Percentiles rank a stretch among this genome's conserved stretches.
Conservation (phyloP, 495 filamentous ascomycete species). For the Articulospora tetracladia region DNA sequence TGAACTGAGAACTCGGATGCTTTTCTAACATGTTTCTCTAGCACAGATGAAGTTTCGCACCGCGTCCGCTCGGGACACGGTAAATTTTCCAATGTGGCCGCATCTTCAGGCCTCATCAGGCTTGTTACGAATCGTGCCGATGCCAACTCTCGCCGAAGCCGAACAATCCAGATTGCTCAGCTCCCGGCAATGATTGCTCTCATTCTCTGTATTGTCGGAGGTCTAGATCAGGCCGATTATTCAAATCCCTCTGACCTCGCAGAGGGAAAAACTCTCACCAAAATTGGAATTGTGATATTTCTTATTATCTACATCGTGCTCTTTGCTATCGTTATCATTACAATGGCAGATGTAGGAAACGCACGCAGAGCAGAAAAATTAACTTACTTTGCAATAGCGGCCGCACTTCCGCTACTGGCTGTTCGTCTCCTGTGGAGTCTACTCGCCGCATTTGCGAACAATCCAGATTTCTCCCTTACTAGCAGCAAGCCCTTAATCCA, state of each 20-base stretch:
- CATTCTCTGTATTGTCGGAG: slow-evolving; percentile 27
- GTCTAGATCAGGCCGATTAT: slow-evolving; percentile 13
- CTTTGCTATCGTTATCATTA: slow-evolving; percentile 13
- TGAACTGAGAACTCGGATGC: too few species aligned
- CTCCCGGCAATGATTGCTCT: slow-evolving; percentile 21
- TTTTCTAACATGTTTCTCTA: background rate
- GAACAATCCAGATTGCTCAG: slow-evolving; percentile 18
- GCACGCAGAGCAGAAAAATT: slow-evolving; percentile 28
- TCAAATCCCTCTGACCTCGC: slow-evolving; percentile 10
- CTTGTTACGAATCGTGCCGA: slow-evolving; percentile 13
- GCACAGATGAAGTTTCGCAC: slow-evolving; percentile 18
- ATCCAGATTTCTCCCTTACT: slow-evolving; percentile 29
- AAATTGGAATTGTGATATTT: slow-evolving; percentile 22
- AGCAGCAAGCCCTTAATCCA: slow-evolving; percentile 30
- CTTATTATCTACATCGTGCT: slow-evolving; percentile 20
- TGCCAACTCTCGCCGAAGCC: slow-evolving; percentile 22
- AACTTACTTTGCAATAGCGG: slow-evolving; percentile 29
- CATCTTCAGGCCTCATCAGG: slow-evolving; percentile 1
- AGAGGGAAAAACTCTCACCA: slow-evolving; percentile 13
- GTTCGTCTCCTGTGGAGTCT: slow-evolving; percentile 37
- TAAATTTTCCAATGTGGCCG: background rate
- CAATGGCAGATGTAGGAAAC: slow-evolving; percentile 21
- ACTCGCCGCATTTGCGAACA: slow-evolving; percentile 30
- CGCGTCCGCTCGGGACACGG: slow-evolving; percentile 5
- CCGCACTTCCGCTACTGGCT: slow-evolving; percentile 33